Conservation (phyloP, 441 rosid species). For the Theobroma grandiflorum region DNA sequence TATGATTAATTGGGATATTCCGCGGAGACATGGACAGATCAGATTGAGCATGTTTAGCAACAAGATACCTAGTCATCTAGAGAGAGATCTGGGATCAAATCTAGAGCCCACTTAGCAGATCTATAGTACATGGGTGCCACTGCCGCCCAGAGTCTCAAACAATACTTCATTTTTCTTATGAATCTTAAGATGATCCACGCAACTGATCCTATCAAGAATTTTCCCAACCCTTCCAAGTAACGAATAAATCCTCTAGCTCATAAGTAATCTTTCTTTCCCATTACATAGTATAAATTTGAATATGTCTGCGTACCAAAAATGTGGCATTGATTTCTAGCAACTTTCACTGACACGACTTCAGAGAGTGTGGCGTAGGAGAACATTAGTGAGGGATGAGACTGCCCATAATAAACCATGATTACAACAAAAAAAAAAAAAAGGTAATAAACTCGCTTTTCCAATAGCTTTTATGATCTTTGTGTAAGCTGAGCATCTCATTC, state of each 20-base stretch:
- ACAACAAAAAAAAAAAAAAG: not conserved
- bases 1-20: not conserved
- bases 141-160: not conserved
- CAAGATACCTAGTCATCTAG: not conserved
- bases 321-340: not conserved
- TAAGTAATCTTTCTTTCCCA: too few species aligned
- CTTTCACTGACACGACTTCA: not conserved
- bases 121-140: not conserved
- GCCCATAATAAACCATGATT: not conserved
- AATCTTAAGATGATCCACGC: not conserved
- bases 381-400: not conserved
- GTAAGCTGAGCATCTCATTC: not conserved
- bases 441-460: not conserved
- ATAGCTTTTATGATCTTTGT: not conserved
- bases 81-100: conserved; percentile 2
- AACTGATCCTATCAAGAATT: not conserved
- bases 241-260: too few species aligned
- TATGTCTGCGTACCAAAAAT: not conserved
- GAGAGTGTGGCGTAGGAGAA: not conserved
- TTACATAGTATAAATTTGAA: too few species aligned
- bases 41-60: not conserved
- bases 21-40: not conserved
- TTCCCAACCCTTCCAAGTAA: not conserved
- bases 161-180: not conserved
- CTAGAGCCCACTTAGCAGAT: not conserved